Evolutionary conservation across 768 basidiomycete species (phyloP), one percentile per base, ranked within the genome.

Genomic region (Gyrodon lividus): DNA sequence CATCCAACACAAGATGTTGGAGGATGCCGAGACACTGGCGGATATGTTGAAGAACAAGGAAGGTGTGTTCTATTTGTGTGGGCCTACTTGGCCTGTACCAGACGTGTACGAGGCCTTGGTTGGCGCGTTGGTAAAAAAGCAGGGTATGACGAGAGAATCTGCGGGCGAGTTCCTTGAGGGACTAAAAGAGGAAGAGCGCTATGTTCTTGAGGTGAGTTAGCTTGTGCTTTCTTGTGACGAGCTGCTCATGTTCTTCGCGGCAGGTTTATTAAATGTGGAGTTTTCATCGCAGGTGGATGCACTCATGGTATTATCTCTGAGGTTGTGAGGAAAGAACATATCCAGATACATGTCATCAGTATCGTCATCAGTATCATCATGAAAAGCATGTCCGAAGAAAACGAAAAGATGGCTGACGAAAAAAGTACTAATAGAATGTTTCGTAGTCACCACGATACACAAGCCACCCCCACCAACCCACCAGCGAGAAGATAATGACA

Each of bases 51-150:
- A 85, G 60, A 76, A 84, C 50, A 79, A 85, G 55, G 62, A 79
- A 37, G 93, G 92, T 28, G 89, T 84, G 42, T 99, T 99, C 74
- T 98, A 98, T 71, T 77, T 99, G 40, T 98, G 97, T 68, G 96
- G 96, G 23, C 97, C 96, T 33, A 98, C 96, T 23, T 97, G 95
- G 96, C 97, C 97, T n/a, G 96, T 98, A 19, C 94, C 97, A 2
- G 97, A 98, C 63, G 93, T 99, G 5, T 96, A 90, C 62, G 88
- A 96, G 70, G 91, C 97, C 0, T 77, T 99, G 43, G 86, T 95
- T 19, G 83, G 83, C 17, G 89, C 92, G 2, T 73, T 98, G 55
- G 79, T 79, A 23, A 82, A 84, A 65, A 84, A 85, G 62, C 83
- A 86, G 54, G 84, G 84, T 14, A 74, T 81, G 65, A 78, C 82